phyloP scores from a whole-genome alignment of 164 flowering plant species.

The Kingdonia uniflora region DNA sequence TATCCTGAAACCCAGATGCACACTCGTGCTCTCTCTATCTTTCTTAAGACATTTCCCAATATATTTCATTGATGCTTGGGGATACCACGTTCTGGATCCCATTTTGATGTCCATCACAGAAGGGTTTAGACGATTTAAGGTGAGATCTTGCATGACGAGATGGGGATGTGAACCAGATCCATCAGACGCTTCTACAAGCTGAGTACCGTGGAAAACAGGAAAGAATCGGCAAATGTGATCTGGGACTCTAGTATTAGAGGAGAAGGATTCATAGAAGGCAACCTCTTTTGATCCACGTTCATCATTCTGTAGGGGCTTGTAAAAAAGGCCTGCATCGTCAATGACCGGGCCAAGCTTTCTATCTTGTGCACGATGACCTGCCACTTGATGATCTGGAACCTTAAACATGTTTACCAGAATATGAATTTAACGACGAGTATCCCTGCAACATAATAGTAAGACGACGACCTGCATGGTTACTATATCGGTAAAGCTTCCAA shows the following conservation, averaged over 20 bases:
- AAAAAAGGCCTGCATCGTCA: too few species aligned
- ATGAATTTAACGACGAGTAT: background rate
- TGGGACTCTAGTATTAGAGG: background rate
- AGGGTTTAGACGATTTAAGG: background rate
- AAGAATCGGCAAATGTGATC: background rate
- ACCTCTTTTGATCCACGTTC: background rate
- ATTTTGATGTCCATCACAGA: background rate
- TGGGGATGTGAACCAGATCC: background rate
- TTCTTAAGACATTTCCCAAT: background rate
- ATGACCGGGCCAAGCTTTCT: background rate
- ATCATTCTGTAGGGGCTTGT: background rate
- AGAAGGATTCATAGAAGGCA: background rate
- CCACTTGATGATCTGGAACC: background rate
- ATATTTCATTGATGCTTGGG: too few species aligned
- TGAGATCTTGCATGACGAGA: background rate
- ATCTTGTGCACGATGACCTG: background rate
- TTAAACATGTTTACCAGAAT: background rate
- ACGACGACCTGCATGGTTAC: too few species aligned
- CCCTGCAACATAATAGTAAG: background rate
- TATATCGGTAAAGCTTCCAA: too few species aligned
- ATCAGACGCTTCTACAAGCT: background rate
- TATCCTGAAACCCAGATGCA: too few species aligned
- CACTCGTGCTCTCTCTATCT: background rate
- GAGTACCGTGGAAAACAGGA: background rate
- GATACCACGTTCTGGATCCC: too few species aligned